Percentiles rank a stretch among this genome's conserved stretches.
Evolutionary conservation across 352 stramenopile genomes (phyloP).

Genomic region (Thalassiosira ordinaria): DNA sequence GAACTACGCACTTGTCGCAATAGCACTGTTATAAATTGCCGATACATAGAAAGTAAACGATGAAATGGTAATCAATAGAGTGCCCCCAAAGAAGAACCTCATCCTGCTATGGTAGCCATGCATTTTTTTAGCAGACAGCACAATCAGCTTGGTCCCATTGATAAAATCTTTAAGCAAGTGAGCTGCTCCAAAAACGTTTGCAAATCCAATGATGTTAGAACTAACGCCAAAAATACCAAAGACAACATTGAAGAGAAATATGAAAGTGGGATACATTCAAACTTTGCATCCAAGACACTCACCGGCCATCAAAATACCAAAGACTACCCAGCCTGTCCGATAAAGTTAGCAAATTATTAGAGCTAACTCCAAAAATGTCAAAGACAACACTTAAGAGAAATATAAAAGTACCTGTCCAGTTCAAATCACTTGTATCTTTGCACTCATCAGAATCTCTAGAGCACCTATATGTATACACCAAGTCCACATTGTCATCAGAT

Average conservation of each 20-base stretch:
- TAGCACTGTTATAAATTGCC: no score
- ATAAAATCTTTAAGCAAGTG: conserved; percentile 21
- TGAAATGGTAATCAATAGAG: background rate
- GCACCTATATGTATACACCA: conserved; percentile 26
- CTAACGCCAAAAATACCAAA: no score
- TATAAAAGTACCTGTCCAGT: no score
- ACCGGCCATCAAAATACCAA: conserved; percentile 16
- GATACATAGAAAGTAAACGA: background rate
- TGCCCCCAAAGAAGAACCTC: background rate
- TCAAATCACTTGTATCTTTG: conserved; percentile 17
- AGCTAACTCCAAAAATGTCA: no score
- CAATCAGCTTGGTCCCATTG: conserved; percentile 12
- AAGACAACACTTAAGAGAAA: no score
- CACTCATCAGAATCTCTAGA: conserved; percentile 20
- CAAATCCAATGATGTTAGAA: no score
- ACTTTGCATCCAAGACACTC: no score
- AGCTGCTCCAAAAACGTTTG: no score
- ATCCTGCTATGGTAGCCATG: background rate
- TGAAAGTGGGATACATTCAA: no score
- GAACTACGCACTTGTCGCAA: background rate
- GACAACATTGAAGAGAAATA: no score
- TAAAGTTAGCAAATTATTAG: no score
- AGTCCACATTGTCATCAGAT: conserved; percentile 22
- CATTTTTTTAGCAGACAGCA: background rate
- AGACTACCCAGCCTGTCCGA: conserved; percentile 1